Conservation (phyloP, 208 protist species). For the Herpetomonas tarakana region DNA sequence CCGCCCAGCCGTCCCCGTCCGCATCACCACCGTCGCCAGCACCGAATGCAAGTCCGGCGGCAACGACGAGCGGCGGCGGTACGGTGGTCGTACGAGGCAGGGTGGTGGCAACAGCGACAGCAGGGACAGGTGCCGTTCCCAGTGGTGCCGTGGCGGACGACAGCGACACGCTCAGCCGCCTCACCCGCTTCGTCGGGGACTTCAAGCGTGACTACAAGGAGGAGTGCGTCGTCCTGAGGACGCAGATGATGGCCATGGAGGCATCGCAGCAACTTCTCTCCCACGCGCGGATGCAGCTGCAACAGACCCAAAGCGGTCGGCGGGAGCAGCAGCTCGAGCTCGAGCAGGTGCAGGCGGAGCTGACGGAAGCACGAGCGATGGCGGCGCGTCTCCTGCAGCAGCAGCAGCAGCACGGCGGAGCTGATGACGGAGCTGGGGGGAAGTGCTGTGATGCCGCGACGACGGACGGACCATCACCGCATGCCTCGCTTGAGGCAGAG, state of each 20-base stretch:
- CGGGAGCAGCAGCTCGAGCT: neutral
- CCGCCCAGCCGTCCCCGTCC: neutral
- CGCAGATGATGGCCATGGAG: conserved; percentile 15
- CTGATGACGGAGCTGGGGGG: no score
- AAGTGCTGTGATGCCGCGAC: neutral
- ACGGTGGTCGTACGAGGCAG: neutral
- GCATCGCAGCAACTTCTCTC: conserved; percentile 9
- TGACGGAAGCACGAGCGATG: neutral
- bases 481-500: no score
- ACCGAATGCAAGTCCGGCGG: neutral
- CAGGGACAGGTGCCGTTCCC: neutral
- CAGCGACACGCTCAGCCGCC: conserved; percentile 2
- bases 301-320: neutral
- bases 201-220: conserved; percentile 26
- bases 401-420: no score
- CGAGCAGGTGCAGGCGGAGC: no score
- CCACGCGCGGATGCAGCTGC: neutral
- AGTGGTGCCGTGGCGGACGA: neutral
- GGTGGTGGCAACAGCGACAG: neutral
- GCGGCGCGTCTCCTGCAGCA: no score
- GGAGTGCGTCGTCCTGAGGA: conserved; percentile 14
- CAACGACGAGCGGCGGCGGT: conserved; percentile 10
- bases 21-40: neutral
- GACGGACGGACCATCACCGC: neutral
- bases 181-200: conserved; percentile 17